Evolutionary conservation across 2,329 filamentous ascomycete genomes (phyloP).

Genomic region (Monilinia laxa): DNA sequence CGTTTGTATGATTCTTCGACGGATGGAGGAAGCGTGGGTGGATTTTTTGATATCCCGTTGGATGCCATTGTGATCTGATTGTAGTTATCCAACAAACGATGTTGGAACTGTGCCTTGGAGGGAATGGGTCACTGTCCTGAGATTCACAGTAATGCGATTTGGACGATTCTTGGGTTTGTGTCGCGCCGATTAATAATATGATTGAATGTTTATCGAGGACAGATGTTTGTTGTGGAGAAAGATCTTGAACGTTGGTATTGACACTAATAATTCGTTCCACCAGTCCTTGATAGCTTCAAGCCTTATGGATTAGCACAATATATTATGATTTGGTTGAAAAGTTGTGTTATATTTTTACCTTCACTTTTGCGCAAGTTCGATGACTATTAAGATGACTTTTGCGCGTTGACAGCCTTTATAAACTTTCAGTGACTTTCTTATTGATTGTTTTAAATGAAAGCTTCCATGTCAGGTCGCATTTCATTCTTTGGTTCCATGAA

Average conservation of each 20-base stretch:
- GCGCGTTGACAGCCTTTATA: not conserved
- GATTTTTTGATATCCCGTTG: constrained; percentile 42
- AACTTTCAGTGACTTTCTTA: not conserved
- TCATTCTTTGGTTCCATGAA: constrained; percentile 22
- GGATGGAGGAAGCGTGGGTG: constrained; percentile 72
- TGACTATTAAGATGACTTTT: not conserved
- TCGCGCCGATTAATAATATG: not conserved
- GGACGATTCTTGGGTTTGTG: not conserved
- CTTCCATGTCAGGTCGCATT: constrained; percentile 10
- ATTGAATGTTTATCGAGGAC: not conserved
- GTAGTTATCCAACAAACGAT: not conserved
- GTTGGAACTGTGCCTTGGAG: not conserved
- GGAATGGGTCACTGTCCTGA: not conserved
- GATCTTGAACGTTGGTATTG: not conserved
- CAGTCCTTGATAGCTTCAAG: constrained; percentile 16
- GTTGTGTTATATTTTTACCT: not conserved
- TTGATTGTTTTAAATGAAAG: constrained; percentile 14
- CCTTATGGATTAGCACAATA: not conserved
- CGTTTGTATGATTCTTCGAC: constrained; percentile 94
- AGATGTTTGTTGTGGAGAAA: not conserved
- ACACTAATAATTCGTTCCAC: constrained; percentile 16
- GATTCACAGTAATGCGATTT: constrained; percentile 3
- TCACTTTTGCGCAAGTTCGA: not conserved
- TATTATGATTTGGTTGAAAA: not conserved
- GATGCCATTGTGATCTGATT: constrained; percentile 18